Evolutionary conservation across 352 stramenopile species (phyloP), one percentile per base, ranked within the genome.

Genomic region (Phytophthora pseudosyringae): DNA sequence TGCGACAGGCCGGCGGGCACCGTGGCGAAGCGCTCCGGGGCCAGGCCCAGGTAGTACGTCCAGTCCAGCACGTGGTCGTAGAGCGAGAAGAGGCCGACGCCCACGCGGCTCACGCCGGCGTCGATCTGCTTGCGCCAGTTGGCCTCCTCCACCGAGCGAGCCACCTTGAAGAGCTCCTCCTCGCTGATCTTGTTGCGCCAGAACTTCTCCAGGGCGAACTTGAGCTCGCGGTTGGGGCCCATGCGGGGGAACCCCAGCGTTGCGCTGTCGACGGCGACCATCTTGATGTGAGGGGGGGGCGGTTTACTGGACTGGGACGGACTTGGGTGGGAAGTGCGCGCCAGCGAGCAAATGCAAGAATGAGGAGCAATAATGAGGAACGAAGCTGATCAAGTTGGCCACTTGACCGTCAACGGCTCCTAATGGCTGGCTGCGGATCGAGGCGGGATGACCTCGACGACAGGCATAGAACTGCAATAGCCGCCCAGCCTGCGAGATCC

Each of bases 191-290:
- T 89, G 53, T 87, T 76, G 62, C 88, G 88, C 93, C 93, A 98
- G 75, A 94, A 96, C 71, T 97, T 96, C 70, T 98, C 93, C 13
- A 98, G 72, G 5, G 89, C 89, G 67, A 97, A 97, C 86, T 98
- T 98, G 60, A 98, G 88, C 78, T 98, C 93, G 13, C 93, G 88
- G 75, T 97, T 97, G 25, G 88, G 89, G 21, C 93, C 93, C 84
- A 98, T 98, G 54, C 91, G 88, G 38, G 89, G 88, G 75, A 97
- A 98, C 15, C 93, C 93, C 43, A 98, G 81, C 41, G 89, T 95
- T 56, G 80, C 83, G 50, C 76, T 89, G 61, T 91, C 82, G 16
- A 94, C 76, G 36, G 76, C 43, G 57, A 85, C 61, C 50, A 78
- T 69, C 35, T 64, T 60, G 65, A 82, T 78, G 51, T 63, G 66